A percentile compares a stretch with the other conserved stretches of the same genome.
Conservation (phyloP, 306 rosid genomes). For the Elaeagnus macrophylla region DNA sequence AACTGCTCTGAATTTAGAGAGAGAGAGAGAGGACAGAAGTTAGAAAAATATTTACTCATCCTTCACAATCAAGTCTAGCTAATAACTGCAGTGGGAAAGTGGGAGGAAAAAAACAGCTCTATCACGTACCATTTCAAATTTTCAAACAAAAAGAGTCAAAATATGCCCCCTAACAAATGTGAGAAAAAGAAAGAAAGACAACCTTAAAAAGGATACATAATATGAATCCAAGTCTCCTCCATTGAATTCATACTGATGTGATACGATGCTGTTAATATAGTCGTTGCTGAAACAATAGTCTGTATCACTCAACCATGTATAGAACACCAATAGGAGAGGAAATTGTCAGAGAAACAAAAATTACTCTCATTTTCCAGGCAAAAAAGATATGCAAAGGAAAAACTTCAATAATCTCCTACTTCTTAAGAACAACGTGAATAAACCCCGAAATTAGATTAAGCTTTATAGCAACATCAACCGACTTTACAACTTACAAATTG, state of each 20-base stretch:
- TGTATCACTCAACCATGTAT: conserved; percentile 35
- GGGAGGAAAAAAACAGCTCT: not conserved
- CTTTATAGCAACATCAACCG: conserved; percentile 10
- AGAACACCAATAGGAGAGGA: conserved; percentile 13
- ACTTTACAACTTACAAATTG: conserved; percentile 51
- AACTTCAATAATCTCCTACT: not conserved
- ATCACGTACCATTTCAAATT: not conserved
- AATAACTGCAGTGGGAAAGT: conserved; percentile 9
- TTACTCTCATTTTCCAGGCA: conserved; percentile 5
- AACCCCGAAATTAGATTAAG: conserved; percentile 8
- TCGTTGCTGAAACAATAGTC: conserved; percentile 83
- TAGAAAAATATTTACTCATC: conserved; percentile 7
- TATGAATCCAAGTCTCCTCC: conserved; percentile 67
- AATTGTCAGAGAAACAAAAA: conserved; percentile 1
- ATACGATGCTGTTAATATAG: conserved; percentile 61
- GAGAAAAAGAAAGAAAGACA: conserved; percentile 16
- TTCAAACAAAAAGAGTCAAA: not conserved
- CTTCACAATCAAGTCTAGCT: not conserved
- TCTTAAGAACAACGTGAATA: not conserved
- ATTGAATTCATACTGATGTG: conserved; percentile 44
- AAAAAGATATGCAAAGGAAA: not conserved
- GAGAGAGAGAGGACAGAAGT: conserved; percentile 9
- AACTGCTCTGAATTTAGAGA: conserved; percentile 52
- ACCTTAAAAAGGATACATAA: conserved; percentile 80
- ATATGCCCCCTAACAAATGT: not conserved